Conservation (phyloP, 73 alveolate genomes). For the Halteria grandinella region DNA sequence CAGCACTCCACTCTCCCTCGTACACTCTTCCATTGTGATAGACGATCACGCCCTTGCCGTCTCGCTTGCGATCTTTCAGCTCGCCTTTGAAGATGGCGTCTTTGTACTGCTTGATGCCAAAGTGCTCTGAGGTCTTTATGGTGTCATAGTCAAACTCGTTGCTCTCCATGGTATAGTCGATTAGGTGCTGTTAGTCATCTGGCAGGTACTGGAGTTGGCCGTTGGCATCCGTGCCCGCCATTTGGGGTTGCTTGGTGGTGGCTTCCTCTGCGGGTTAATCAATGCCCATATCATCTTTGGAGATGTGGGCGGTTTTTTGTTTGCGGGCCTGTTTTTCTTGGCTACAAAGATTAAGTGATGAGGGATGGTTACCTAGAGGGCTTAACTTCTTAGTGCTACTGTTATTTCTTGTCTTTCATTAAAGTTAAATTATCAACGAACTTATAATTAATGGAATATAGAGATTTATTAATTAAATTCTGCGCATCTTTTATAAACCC, state of each 20-base stretch:
- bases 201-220: not conserved
- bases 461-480: no score
- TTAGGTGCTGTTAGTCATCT: not conserved
- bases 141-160: conserved; percentile 27
- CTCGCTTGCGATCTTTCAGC: not conserved
- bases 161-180: conserved; percentile 13
- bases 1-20: conserved; percentile 44
- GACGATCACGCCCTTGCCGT: conserved; percentile 30
- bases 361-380: not conserved
- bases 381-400: not conserved
- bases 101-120: conserved; percentile 25
- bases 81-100: conserved; percentile 29
- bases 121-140: conserved; percentile 5
- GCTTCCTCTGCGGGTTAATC: no score
- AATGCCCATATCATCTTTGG: not conserved
- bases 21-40: conserved; percentile 25
- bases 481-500: no score
- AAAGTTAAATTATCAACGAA: no score
- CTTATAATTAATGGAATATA: no score
- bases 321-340: not conserved
- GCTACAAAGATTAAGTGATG: not conserved
- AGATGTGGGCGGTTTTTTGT: not conserved
- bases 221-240: not conserved
- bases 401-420: no score
- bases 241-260: not conserved